Conservation (phyloP, 371 early-diverging fungal species). For the Mortierella sp. region DNA sequence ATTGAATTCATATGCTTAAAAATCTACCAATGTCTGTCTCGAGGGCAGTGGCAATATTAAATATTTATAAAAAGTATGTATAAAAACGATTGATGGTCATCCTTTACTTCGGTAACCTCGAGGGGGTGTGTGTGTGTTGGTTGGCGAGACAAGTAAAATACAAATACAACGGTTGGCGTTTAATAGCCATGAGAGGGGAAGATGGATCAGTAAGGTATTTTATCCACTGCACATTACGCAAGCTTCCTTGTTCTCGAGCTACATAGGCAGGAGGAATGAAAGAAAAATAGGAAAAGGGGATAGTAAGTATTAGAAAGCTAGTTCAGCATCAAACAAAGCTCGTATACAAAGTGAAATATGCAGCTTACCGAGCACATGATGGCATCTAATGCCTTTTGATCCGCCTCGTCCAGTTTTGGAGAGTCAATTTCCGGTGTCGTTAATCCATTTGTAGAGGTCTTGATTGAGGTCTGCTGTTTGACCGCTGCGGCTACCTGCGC, state of each 20-base stretch:
- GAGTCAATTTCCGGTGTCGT: slow-evolving; percentile 58
- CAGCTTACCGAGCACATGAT: slow-evolving; percentile 69
- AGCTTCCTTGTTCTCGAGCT: slow-evolving; percentile 80
- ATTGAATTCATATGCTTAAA: too few relatives aligned
- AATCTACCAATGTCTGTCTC: too few relatives aligned
- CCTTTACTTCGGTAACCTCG: neutral
- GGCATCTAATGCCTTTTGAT: slow-evolving; percentile 63
- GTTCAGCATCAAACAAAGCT: neutral
- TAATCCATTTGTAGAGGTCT: slow-evolving; percentile 26
- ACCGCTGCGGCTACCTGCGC: slow-evolving; percentile 51
- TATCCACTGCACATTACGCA: slow-evolving; percentile 82
- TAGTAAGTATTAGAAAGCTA: neutral
- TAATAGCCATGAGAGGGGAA: neutral
- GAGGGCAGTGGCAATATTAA: neutral
- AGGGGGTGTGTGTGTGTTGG: neutral
- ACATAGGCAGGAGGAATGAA: neutral
- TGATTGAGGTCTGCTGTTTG: slow-evolving; percentile 44
- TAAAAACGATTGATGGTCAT: neutral
- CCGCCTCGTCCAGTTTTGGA: slow-evolving; percentile 62
- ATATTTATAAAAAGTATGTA: neutral
- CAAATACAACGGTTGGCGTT: slow-evolving; percentile 16
- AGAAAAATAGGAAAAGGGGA: neutral
- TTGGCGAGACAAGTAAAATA: slow-evolving; percentile 5
- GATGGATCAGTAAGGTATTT: slow-evolving; percentile 10
- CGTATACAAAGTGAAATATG: too few relatives aligned